Evolutionary conservation across 2,329 filamentous ascomycete genomes (phyloP), one percentile per base, ranked within the genome.

Genomic region (Fusarium pseudocircinatum): DNA sequence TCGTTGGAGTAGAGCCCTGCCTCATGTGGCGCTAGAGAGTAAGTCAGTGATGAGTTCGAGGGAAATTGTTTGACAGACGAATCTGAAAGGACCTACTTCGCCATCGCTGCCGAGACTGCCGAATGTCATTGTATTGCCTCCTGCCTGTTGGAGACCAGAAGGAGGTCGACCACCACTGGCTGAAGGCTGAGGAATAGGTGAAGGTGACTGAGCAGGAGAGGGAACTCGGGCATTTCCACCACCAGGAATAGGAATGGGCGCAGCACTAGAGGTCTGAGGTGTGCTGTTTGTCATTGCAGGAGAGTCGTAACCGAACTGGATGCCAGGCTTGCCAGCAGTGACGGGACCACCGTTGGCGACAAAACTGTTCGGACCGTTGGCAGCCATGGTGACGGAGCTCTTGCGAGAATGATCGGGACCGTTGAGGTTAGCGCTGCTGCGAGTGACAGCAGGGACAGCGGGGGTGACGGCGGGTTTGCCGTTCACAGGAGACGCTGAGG

Each of bases 381-480:
- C 92, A 82, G 90, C 95, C 86, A 98, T 97, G 79, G 95, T 97
- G 79, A 97, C 93, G 24, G 96, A 97, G 74, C 91, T 91, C 85
- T 97, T 97, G 81, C 94, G 91, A 80, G 87, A 89, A 85, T 98
- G 95, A 77, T 94, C 92, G 77, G 85, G 85, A 75, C 94, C 94
- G 89, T 97, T 96, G 78, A 90, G 83, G 79, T 87, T 87, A 75
- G 86, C 84, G 79, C 86, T 89, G 83, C 89, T 88, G 82, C 90
- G 89, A 72, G 87, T 89, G 76, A 93, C 90, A 81, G 87, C 86
- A 75, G 92, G 91, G 77, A 93, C 87, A 80, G 91, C 91, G 74
- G 91, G 91, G 83, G 88, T 88, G 83, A 92, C 92, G 83, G 91
- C 87, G 75, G 87, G 86, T 85, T 93, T 93, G 88, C 94, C 94